These are phyloP conservation scores for Allomyces macrogynus DNA, from an alignment of 192 early-diverging fungal genomes.

Conservation along the genomic window DNA sequence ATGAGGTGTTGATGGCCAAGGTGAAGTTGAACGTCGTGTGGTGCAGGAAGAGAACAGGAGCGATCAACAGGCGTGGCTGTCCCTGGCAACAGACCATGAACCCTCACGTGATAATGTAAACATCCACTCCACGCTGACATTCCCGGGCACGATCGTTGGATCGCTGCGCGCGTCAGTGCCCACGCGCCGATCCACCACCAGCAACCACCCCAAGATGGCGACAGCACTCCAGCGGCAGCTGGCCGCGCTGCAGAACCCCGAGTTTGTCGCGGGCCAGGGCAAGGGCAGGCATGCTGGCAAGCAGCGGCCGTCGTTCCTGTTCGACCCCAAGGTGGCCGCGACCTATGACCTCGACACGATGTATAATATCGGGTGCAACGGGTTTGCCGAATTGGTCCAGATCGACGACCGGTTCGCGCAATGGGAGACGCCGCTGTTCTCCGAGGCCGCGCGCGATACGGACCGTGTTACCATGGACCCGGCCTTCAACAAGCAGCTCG, in stretches of 20 bases:
- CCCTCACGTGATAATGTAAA: no score
- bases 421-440: slow-evolving; percentile 59
- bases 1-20: no score
- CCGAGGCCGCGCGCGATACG: slow-evolving; percentile 50
- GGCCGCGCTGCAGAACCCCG: not conserved
- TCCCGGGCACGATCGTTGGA: no score
- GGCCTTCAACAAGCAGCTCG: slow-evolving; percentile 57
- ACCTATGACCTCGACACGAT: slow-evolving; percentile 75
- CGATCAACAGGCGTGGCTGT: no score
- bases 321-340: slow-evolving; percentile 59
- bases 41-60: no score
- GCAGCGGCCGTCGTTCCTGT: slow-evolving; percentile 57
- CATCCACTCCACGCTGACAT: no score
- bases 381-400: slow-evolving; percentile 49
- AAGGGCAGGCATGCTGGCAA: slow-evolving; percentile 15
- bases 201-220: not conserved
- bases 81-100: no score
- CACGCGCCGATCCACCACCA: no score
- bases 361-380: slow-evolving; percentile 59
- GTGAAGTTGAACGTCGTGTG: no score
- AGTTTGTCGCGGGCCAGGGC: slow-evolving; percentile 1
- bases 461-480: slow-evolving; percentile 61
- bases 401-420: slow-evolving; percentile 38
- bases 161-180: no score
- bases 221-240: not conserved